Percentiles rank a stretch among this genome's conserved stretches.
Conservation (phyloP, 495 filamentous ascomycete species). For the Barbatosphaeria neglecta region DNA sequence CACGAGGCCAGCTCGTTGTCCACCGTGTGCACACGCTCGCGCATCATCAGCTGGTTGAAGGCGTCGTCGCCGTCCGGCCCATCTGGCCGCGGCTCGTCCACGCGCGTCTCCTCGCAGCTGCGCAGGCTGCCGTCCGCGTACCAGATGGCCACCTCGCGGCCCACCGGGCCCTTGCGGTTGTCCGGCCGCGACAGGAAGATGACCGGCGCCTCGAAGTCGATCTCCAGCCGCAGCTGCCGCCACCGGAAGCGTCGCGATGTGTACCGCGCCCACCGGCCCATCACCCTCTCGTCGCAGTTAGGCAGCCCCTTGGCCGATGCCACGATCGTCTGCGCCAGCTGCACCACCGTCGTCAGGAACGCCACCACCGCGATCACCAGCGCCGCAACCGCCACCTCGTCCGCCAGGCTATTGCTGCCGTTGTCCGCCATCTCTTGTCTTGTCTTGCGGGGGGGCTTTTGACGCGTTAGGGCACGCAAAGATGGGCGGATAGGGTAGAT, state of each 20-base stretch:
- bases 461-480: too few relatives aligned
- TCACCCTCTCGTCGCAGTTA: constrained; percentile 14
- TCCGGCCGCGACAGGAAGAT: constrained; percentile 23
- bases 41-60: neutral
- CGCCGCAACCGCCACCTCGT: constrained; percentile 7
- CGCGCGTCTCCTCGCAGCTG: constrained; percentile 21
- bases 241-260: constrained; percentile 17
- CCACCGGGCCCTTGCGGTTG: constrained; percentile 23
- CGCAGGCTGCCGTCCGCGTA: constrained; percentile 20
- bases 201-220: constrained; percentile 30
- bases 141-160: constrained; percentile 11
- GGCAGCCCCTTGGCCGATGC: constrained; percentile 4
- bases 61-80: neutral
- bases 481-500: too few relatives aligned
- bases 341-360: constrained; percentile 5
- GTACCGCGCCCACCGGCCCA: constrained; percentile 24
- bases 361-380: constrained; percentile 11
- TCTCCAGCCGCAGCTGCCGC: constrained; percentile 26
- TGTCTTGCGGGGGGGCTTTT: too few relatives aligned
- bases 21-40: constrained; percentile 17
- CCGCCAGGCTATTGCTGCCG: neutral
- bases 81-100: constrained; percentile 1
- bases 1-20: constrained; percentile 31
- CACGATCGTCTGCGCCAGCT: constrained; percentile 8
- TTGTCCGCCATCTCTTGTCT: neutral